Percentiles rank a stretch among this genome's conserved stretches.
phyloP scores from a whole-genome alignment of 768 basidiomycete species.

The Collybia sordida region DNA sequence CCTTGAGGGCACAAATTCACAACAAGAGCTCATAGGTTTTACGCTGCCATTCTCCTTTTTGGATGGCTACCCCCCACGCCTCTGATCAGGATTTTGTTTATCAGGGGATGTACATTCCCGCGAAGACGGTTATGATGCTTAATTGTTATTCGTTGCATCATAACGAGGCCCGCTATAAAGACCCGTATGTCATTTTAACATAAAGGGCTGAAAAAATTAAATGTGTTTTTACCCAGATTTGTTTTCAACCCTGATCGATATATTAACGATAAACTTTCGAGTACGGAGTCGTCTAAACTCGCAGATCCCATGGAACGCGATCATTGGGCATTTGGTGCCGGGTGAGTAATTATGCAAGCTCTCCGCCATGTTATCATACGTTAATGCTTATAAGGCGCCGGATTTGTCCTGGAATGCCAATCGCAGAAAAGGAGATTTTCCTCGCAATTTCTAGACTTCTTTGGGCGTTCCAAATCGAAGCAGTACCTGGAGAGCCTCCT shows the following conservation, averaged over 20 bases:
- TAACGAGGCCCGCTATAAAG: slow-evolving; percentile 33
- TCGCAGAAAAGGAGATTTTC: slow-evolving; percentile 46
- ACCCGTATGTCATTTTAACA: slow-evolving; percentile 27
- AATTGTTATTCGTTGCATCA: slow-evolving; percentile 39
- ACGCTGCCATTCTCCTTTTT: slow-evolving; percentile 35
- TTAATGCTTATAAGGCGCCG: slow-evolving; percentile 22
- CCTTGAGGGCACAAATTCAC: too few species aligned
- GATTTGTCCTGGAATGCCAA: slow-evolving; percentile 42
- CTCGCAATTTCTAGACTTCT: slow-evolving; percentile 44
- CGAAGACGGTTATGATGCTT: slow-evolving; percentile 33
- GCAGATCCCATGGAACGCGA: slow-evolving; percentile 42
- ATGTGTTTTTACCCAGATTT: not conserved
- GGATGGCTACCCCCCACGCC: slow-evolving; percentile 38
- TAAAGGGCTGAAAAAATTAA: too few species aligned
- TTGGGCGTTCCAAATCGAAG: slow-evolving; percentile 42
- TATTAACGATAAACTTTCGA: slow-evolving; percentile 32
- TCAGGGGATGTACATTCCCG: slow-evolving; percentile 37
- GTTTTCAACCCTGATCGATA: slow-evolving; percentile 39
- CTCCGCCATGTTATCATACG: not conserved
- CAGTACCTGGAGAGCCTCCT: slow-evolving; percentile 39
- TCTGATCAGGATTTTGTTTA: slow-evolving; percentile 38
- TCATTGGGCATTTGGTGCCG: slow-evolving; percentile 50
- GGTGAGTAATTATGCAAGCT: slow-evolving; percentile 25
- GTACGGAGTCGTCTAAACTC: slow-evolving; percentile 42
- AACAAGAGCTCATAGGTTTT: slow-evolving; percentile 22